Evolutionary conservation across 352 stramenopile species (phyloP).

Genomic region (Phytophthora quininea): DNA sequence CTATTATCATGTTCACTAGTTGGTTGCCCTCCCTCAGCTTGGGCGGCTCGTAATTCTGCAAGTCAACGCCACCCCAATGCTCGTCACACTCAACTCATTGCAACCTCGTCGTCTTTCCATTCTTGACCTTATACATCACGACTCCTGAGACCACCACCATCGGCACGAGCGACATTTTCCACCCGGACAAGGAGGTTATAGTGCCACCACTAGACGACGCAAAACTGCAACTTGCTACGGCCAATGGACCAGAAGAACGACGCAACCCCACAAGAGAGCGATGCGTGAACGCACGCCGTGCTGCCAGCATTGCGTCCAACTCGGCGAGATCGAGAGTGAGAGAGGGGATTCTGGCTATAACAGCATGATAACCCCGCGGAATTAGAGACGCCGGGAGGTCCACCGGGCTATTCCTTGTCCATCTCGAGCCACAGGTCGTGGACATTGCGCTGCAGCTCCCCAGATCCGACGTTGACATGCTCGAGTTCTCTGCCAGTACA

Average conservation of each 20-base stretch:
- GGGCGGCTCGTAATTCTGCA: not conserved
- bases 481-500: constrained; percentile 32
- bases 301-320: not conserved
- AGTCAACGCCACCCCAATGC: not conserved
- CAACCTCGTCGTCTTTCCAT: too few species aligned
- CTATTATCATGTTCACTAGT: not conserved
- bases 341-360: too few species aligned
- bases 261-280: not conserved
- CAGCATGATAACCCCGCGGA: not conserved
- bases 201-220: not conserved
- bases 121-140: not conserved
- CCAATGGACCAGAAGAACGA: not conserved
- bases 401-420: constrained; percentile 7
- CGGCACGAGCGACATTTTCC: too few species aligned
- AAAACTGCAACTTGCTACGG: constrained; percentile 5
- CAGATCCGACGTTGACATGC: constrained; percentile 27
- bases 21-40: not conserved
- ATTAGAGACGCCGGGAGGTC: not conserved
- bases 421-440: constrained; percentile 38
- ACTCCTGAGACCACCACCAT: not conserved
- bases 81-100: too few species aligned
- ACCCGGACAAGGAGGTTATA: too few species aligned
- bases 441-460: constrained; percentile 27
- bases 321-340: not conserved
- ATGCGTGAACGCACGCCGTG: not conserved